Evolutionary conservation across 768 basidiomycete genomes (phyloP).

Genomic region (Phaeotremella fagi): DNA sequence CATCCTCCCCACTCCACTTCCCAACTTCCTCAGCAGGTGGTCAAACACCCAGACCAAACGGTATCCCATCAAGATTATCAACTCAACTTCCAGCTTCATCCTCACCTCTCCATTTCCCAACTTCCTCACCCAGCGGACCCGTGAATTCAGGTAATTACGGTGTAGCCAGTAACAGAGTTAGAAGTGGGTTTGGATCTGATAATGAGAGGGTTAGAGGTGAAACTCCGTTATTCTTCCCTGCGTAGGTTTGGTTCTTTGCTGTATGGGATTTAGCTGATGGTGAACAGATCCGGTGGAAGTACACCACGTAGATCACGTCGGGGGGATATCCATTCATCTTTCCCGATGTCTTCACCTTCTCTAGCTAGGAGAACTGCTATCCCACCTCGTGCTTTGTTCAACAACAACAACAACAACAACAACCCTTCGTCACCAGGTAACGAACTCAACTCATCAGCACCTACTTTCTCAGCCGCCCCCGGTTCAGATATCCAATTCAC

Average conservation of each 20-base stretch:
- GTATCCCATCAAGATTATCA: not conserved
- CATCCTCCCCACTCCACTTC: conserved; percentile 37
- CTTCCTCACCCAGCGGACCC: conserved; percentile 18
- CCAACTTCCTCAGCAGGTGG: conserved; percentile 26
- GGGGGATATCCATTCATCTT: conserved; percentile 88
- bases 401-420: too few relatives aligned
- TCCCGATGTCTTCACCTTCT: conserved; percentile 54
- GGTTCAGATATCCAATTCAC: too few relatives aligned
- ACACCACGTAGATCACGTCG: conserved; percentile 69
- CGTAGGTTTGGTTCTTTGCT: conserved; percentile 44
- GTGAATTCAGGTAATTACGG: too few relatives aligned
- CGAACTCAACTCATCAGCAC: conserved; percentile 49
- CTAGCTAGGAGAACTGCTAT: conserved; percentile 49
- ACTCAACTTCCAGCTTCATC: conserved; percentile 25
- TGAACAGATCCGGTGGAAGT: conserved; percentile 49
- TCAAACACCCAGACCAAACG: too few relatives aligned
- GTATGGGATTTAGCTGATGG: not conserved
- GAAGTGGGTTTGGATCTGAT: conserved; percentile 14
- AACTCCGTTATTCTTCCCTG: conserved; percentile 52
- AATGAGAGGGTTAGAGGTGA: conserved; percentile 21
- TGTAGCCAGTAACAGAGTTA: too few relatives aligned
- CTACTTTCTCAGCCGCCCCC: conserved; percentile 57
- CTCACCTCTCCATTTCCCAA: conserved; percentile 36
- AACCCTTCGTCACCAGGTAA: conserved; percentile 29
- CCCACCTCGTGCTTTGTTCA: conserved; percentile 58